These are phyloP conservation scores for Penicillium hordei DNA, from an alignment of 2,329 filamentous ascomycete genomes.

Conservation along the genomic window DNA sequence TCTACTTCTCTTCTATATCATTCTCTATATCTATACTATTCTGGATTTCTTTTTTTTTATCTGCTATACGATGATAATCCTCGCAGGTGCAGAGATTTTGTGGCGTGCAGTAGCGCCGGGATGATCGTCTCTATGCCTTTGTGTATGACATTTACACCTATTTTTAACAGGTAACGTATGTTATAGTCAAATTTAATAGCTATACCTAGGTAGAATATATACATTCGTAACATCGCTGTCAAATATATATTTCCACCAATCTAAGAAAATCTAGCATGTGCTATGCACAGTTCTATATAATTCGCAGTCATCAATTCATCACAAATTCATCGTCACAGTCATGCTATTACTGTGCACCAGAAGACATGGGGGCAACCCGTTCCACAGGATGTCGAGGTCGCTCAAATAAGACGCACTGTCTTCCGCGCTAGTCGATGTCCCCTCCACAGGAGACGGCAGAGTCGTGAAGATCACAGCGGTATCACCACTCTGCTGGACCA, in stretches of 20 bases:
- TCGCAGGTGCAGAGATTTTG: conserved; percentile 7
- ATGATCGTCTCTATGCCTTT: conserved; percentile 12
- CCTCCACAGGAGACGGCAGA: conserved; percentile 75
- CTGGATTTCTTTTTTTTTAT: too few relatives aligned
- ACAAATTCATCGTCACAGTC: conserved; percentile 66
- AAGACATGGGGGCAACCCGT: conserved; percentile 71
- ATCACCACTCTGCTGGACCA: conserved; percentile 64
- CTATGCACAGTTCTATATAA: conserved; percentile 3
- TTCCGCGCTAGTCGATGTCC: conserved; percentile 68
- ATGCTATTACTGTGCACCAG: conserved; percentile 85
- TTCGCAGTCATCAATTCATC: conserved; percentile 20
- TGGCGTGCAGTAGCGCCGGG: conserved; percentile 12
- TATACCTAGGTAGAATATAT: not conserved
- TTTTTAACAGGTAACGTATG: too few relatives aligned
- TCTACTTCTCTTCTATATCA: not conserved
- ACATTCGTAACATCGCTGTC: not conserved
- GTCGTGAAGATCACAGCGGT: conserved; percentile 83
- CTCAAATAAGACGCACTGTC: conserved; percentile 73
- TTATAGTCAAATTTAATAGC: not conserved
- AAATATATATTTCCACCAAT: not conserved
- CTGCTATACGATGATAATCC: not conserved
- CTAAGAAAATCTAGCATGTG: not conserved
- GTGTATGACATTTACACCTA: not conserved
- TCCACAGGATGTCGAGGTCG: conserved; percentile 75
- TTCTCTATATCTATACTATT: not conserved